Evolutionary conservation across 2,329 filamentous ascomycete species (phyloP).

Genomic region (Cladosporium sp.): DNA sequence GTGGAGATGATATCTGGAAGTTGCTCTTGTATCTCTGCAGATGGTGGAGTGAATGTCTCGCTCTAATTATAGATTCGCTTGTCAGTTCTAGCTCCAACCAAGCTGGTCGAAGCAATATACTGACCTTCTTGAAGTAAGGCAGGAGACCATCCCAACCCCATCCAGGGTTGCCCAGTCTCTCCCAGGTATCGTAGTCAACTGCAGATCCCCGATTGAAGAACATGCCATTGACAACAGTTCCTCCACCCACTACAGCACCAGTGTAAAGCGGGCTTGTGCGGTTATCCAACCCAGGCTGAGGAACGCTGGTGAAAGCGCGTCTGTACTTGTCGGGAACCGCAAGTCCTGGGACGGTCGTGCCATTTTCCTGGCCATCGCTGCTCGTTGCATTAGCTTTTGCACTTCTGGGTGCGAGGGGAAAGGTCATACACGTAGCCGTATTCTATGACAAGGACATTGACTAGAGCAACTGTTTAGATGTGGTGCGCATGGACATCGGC

Average conservation of each 20-base stretch:
- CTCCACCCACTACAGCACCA: slow-evolving; percentile 48
- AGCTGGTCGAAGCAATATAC: neutral
- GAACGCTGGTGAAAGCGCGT: slow-evolving; percentile 40
- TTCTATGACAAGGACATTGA: slow-evolving; percentile 13
- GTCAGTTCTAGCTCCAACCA: neutral
- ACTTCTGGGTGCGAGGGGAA: neutral
- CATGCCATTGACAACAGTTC: slow-evolving; percentile 42
- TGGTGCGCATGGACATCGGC: neutral
- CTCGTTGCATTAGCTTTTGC: slow-evolving; percentile 12
- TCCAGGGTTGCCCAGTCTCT: slow-evolving; percentile 23
- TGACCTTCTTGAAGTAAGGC: slow-evolving; percentile 30
- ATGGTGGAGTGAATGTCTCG: slow-evolving; percentile 19
- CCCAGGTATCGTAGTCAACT: slow-evolving; percentile 35
- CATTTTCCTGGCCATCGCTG: slow-evolving; percentile 7
- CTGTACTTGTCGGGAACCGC: slow-evolving; percentile 10
- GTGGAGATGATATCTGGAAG: slow-evolving; percentile 17
- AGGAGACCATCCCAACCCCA: slow-evolving; percentile 39
- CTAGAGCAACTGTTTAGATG: neutral
- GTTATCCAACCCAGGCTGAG: slow-evolving; percentile 37
- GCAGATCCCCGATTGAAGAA: slow-evolving; percentile 27
- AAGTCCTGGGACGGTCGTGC: slow-evolving; percentile 10
- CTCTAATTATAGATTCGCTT: slow-evolving; percentile 23
- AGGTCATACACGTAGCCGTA: slow-evolving; percentile 5
- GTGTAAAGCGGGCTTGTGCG: slow-evolving; percentile 40
- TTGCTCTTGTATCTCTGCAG: slow-evolving; percentile 16